Base-by-base conservation (phyloP, 148 eudicot genomes). In the Spergularia marina region DNA sequence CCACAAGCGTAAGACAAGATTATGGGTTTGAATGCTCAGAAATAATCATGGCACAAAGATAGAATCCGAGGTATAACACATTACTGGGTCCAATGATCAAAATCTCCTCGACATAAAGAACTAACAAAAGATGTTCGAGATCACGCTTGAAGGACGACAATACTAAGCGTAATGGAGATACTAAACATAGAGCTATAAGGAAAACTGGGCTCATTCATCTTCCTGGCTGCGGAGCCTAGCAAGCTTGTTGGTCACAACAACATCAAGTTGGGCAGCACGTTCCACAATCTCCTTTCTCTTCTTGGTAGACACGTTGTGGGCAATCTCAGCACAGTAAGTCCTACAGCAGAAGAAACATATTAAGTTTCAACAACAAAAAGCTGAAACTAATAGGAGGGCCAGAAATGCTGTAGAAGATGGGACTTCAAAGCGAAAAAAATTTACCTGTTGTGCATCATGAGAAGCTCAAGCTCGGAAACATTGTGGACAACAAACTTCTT, bases 401-500 rank as follows among this genome's bases (percentile, higher is more conserved):
- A 73, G 18, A 30, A 30, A 30, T 1, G 36, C 36, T 44, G 49
- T 44, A 44, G 1, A 44, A 9, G 49, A 44, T 44, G 49, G 49
- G 49, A 44, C 49, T 44, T 13, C 12, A 41, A 12, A 16, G 25
- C 7, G 36, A 12, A 17, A 5, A 36, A 36, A 23, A 17, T 16
- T 58, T 17, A 74, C 76, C 76, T 61, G 76, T 82, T 82, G 82
- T 82, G 84, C 82, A 82, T 82, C 84, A 82, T 82, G 63, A 82
- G 76, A 56, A 82, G 76, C 67, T 82, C 84, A 4, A 82, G 78
- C 69, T 82, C 84, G 36, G 72, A 44, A 40, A 78, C 79, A 41
- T 82, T 78, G 84, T 78, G 81, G 59, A 82, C 84, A 34, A 82
- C 81, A 54, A 82, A 82, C n/a, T 82, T 82, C 78, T 82, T 82